Evolutionary conservation across 2,329 filamentous ascomycete genomes (phyloP).

Genomic region (Mycosphaerella sp.): DNA sequence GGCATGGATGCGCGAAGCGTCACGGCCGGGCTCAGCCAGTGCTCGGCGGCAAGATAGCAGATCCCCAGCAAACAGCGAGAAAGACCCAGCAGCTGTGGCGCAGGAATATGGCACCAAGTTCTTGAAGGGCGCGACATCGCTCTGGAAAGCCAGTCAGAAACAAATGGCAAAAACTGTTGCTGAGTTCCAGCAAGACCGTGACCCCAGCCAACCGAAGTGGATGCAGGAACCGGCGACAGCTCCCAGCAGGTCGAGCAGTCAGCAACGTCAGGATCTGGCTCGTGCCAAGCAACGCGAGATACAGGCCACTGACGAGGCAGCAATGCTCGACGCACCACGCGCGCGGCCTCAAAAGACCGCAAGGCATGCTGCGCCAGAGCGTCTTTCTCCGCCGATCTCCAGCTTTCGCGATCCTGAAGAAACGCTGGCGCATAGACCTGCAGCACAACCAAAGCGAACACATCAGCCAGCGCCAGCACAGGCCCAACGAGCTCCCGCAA

Average conservation of each 20-base stretch:
- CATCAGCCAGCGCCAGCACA: constrained; percentile 36
- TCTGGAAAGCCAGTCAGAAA: constrained; percentile 94
- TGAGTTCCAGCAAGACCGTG: constrained; percentile 70
- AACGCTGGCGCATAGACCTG: constrained; percentile 33
- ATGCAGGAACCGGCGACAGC: constrained; percentile 63
- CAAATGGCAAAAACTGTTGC: constrained; percentile 86
- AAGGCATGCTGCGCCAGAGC: constrained; percentile 25
- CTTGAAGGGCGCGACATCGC: constrained; percentile 86
- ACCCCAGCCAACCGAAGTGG: constrained; percentile 84
- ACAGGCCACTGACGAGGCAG: constrained; percentile 51
- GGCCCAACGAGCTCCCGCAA: constrained; percentile 42
- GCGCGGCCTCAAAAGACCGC: constrained; percentile 46
- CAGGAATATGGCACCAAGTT: constrained; percentile 75
- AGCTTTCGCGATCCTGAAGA: constrained; percentile 30
- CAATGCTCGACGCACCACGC: constrained; percentile 65
- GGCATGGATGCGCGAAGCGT: constrained; percentile 58
- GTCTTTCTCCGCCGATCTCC: constrained; percentile 12
- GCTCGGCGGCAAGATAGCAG: constrained; percentile 47
- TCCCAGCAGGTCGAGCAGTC: constrained; percentile 24
- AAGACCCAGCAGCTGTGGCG: constrained; percentile 72
- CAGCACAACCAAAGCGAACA: constrained; percentile 37
- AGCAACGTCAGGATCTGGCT: constrained; percentile 27
- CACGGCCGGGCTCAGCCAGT: constrained; percentile 41
- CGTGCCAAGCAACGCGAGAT: constrained; percentile 20
- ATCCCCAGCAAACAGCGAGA: constrained; percentile 52